Evolutionary conservation across 2,329 filamentous ascomycete species (phyloP).

Genomic region (Pochonia chlamydosporia): DNA sequence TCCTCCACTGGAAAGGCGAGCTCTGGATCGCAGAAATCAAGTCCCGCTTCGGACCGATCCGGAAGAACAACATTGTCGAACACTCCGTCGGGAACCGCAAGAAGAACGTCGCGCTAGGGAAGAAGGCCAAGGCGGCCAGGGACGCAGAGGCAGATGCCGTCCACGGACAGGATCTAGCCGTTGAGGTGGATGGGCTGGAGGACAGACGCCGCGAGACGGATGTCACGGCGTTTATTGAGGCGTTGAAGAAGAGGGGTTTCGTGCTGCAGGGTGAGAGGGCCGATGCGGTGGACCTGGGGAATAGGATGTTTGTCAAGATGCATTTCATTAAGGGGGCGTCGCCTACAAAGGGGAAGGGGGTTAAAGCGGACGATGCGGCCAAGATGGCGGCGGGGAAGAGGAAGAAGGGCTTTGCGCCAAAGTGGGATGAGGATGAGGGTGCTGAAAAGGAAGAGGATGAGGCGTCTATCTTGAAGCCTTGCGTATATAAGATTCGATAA

Average conservation of each 20-base stretch:
- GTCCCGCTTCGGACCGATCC: constrained; percentile 62
- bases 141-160: constrained; percentile 40
- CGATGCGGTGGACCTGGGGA: constrained; percentile 68
- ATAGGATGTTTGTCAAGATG: constrained; percentile 99
- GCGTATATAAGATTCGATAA: constrained; percentile 85
- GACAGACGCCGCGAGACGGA: constrained; percentile 70
- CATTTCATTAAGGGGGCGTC: constrained; percentile 80
- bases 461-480: constrained; percentile 73
- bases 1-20: constrained; percentile 90
- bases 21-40: constrained; percentile 98
- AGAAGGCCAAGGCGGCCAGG: constrained; percentile 39
- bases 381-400: constrained; percentile 40
- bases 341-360: constrained; percentile 71
- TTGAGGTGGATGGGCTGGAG: constrained; percentile 65
- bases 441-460: constrained; percentile 61
- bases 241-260: constrained; percentile 75
- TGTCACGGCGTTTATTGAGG: constrained; percentile 79
- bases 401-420: constrained; percentile 49
- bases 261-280: constrained; percentile 62
- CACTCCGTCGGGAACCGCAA: constrained; percentile 69
- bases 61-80: constrained; percentile 41
- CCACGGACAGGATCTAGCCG: constrained; percentile 52
- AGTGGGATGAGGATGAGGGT: constrained; percentile 43
- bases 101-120: constrained; percentile 36
- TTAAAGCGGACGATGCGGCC: constrained; percentile 41